A percentile compares a stretch with the other conserved stretches of the same genome.
Evolutionary conservation across 805 yeast genomes (phyloP).

Genomic region (Crinitomyces ghanaensis): DNA sequence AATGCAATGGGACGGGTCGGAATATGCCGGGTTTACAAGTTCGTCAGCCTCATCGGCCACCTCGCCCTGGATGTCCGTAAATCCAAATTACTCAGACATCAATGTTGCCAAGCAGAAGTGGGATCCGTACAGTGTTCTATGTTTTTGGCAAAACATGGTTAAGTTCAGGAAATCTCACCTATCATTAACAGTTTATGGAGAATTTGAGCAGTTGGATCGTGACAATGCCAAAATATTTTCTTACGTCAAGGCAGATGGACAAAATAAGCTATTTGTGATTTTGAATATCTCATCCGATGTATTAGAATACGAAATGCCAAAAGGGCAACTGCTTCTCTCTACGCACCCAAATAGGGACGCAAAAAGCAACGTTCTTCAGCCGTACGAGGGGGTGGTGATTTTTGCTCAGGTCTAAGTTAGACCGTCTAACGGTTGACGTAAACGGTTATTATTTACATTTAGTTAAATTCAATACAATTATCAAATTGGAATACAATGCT

Average conservation of each 20-base stretch:
- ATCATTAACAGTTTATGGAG: constrained; percentile 36
- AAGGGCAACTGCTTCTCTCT: no score
- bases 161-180: constrained; percentile 33
- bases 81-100: constrained; percentile 37
- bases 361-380: constrained; percentile 2
- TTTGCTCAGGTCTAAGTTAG: no score
- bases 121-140: constrained; percentile 35
- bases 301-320: no score
- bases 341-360: no score
- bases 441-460: no score
- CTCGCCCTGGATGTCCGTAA: constrained; percentile 43
- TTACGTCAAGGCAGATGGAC: constrained; percentile 18
- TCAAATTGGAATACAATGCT: no score
- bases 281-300: no score
- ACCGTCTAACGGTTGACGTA: no score
- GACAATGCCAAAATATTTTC: constrained; percentile 34
- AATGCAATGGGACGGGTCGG: constrained; percentile 39
- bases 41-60: no score
- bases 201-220: constrained; percentile 31
- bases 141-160: constrained; percentile 36
- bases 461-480: no score
- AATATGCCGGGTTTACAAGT: constrained; percentile 35
- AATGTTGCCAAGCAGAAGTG: constrained; percentile 36
- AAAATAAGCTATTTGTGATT: constrained; percentile 6
- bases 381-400: constrained; percentile 7